These are phyloP conservation scores for Didymella lethalis DNA, from an alignment of 2,329 filamentous ascomycete species.

Conservation along the genomic window DNA sequence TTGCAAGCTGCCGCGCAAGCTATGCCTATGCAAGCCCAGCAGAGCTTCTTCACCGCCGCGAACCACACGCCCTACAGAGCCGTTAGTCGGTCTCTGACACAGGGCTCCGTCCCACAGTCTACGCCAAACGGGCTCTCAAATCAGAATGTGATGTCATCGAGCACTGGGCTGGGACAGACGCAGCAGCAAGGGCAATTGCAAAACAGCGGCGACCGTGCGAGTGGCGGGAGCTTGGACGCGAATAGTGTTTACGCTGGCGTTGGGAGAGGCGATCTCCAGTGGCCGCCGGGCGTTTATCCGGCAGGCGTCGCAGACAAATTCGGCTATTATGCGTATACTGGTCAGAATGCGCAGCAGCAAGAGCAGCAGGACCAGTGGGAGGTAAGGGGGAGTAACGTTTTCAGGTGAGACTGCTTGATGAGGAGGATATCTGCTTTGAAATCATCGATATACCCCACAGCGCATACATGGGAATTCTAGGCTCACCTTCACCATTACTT, in stretches of 20 bases:
- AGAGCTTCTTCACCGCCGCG: slow-evolving; percentile 32
- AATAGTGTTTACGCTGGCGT: slow-evolving; percentile 29
- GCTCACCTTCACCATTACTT: too few relatives aligned
- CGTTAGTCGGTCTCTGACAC: slow-evolving; percentile 35
- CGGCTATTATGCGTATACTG: slow-evolving; percentile 31
- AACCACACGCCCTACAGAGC: slow-evolving; percentile 35
- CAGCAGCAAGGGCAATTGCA: slow-evolving; percentile 30
- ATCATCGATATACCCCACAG: neutral
- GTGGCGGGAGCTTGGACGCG: slow-evolving; percentile 26
- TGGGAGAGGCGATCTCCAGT: slow-evolving; percentile 34
- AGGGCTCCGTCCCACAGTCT: slow-evolving; percentile 23
- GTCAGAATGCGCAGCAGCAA: slow-evolving; percentile 25
- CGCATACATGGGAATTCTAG: too few relatives aligned
- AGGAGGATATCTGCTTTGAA: too few relatives aligned
- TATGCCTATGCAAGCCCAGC: slow-evolving; percentile 29
- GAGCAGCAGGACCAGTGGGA: slow-evolving; percentile 42
- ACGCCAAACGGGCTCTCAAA: slow-evolving; percentile 23
- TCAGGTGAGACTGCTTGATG: slow-evolving; percentile 23
- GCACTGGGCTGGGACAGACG: slow-evolving; percentile 17
- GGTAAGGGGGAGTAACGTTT: slow-evolving; percentile 32
- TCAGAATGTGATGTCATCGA: slow-evolving; percentile 13
- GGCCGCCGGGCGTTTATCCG: slow-evolving; percentile 28
- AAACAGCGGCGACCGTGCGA: slow-evolving; percentile 27
- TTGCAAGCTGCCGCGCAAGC: slow-evolving; percentile 33
- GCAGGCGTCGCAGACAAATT: too few relatives aligned